Evolutionary conservation across 2,329 filamentous ascomycete species (phyloP).

Genomic region (Aspergillus awamori): DNA sequence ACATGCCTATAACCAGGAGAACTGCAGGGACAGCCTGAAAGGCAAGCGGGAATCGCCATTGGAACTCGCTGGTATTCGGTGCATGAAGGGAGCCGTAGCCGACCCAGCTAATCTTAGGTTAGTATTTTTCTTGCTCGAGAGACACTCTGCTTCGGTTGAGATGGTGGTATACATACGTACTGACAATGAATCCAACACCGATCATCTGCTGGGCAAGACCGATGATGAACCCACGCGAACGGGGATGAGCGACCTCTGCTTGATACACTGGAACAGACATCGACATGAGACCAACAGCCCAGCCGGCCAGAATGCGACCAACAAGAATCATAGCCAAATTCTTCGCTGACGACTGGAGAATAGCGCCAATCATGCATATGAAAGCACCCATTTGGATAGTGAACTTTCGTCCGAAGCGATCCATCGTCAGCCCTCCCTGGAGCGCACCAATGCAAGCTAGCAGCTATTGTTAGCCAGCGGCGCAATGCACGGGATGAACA

Average conservation of each 20-base stretch:
- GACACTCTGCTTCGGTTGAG: background rate
- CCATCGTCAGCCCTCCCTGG: constrained; percentile 61
- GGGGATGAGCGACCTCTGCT: constrained; percentile 62
- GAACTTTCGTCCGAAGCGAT: constrained; percentile 61
- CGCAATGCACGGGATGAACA: background rate
- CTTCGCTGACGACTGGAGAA: constrained; percentile 61
- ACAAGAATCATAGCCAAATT: constrained; percentile 60
- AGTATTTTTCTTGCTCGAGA: background rate
- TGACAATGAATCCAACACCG: constrained; percentile 48
- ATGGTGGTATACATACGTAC: constrained; percentile 36
- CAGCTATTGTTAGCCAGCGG: constrained; percentile 8
- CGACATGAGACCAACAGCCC: constrained; percentile 52
- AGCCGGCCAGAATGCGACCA: constrained; percentile 56
- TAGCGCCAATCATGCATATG: constrained; percentile 61
- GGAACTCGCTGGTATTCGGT: constrained; percentile 33
- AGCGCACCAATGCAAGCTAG: constrained; percentile 54
- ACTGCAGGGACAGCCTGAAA: constrained; percentile 47
- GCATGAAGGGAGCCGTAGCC: constrained; percentile 52
- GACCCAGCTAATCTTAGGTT: constrained; percentile 42
- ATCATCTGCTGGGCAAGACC: constrained; percentile 51
- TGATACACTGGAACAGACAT: constrained; percentile 64
- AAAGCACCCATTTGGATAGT: constrained; percentile 63
- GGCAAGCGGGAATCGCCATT: constrained; percentile 40
- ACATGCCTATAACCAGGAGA: constrained; percentile 37
- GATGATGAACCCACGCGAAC: constrained; percentile 56